Conservation (phyloP, 2,329 filamentous ascomycete genomes). For the Blastomyces parvus region DNA sequence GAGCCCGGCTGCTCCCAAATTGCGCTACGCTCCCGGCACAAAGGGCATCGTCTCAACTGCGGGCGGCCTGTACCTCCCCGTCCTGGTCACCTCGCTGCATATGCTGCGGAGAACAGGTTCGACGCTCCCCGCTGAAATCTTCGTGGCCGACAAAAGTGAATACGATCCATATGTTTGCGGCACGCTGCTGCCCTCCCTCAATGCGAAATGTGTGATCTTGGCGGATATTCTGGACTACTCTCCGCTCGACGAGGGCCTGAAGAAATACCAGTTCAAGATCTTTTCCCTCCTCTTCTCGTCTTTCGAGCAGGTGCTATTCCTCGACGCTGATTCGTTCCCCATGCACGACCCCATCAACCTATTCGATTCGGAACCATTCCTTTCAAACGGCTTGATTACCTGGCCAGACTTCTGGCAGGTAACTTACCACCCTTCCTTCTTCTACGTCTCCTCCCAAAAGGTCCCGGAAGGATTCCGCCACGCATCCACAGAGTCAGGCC, state of each 20-base stretch:
- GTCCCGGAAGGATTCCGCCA: slow-evolving; percentile 26
- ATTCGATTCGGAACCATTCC: slow-evolving; percentile 45
- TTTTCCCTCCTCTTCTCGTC: slow-evolving; percentile 50
- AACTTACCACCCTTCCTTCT: slow-evolving; percentile 37
- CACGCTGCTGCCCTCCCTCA: slow-evolving; percentile 23
- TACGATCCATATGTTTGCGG: slow-evolving; percentile 27
- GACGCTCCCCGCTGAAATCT: slow-evolving; percentile 31
- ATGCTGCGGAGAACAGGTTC: slow-evolving; percentile 30
- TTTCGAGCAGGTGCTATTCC: slow-evolving; percentile 50
- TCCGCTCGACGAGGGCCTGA: slow-evolving; percentile 46
- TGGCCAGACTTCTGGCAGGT: slow-evolving; percentile 49
- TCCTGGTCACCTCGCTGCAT: slow-evolving; percentile 26
- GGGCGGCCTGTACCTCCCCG: slow-evolving; percentile 22
- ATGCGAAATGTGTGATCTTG: slow-evolving; percentile 24
- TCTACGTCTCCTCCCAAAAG: slow-evolving; percentile 36
- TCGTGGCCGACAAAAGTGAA: slow-evolving; percentile 22
- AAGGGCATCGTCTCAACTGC: slow-evolving; percentile 16
- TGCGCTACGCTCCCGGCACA: slow-evolving; percentile 12
- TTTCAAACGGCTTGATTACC: slow-evolving; percentile 43
- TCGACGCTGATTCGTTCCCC: slow-evolving; percentile 51
- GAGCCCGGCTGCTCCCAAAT: slow-evolving; percentile 10
- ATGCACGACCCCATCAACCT: slow-evolving; percentile 38
- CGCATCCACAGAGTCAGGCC: slow-evolving; percentile 43
- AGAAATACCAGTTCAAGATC: slow-evolving; percentile 49
- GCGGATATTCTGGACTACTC: slow-evolving; percentile 28